These are phyloP conservation scores for Aureobasidium namibiae DNA, from an alignment of 2,329 filamentous ascomycete genomes.

Conservation along the genomic window DNA sequence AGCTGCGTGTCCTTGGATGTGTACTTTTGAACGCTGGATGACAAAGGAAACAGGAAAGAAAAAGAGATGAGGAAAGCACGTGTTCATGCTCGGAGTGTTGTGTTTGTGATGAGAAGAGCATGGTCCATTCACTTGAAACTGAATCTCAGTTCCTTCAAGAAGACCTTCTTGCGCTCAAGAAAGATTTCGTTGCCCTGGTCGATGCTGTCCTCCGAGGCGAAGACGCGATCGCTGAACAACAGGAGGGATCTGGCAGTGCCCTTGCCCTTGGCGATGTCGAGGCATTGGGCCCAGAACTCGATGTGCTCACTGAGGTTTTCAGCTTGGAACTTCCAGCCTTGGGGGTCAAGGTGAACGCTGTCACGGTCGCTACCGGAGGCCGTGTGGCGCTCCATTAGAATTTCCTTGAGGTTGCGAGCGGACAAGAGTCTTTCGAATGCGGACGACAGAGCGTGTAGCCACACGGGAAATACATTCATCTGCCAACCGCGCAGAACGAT, in stretches of 20 bases:
- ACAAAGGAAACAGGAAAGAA: neutral
- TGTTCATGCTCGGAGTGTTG: neutral
- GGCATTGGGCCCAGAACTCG: neutral
- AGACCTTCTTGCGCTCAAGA: neutral
- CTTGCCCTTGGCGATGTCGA: neutral
- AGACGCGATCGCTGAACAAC: neutral
- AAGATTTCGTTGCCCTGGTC: neutral
- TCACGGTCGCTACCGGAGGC: neutral
- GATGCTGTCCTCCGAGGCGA: neutral
- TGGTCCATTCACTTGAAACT: neutral
- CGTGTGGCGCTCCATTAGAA: neutral
- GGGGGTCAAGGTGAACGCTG: fast-evolving
- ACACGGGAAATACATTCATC: neutral
- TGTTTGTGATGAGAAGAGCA: neutral
- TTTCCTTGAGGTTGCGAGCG: neutral
- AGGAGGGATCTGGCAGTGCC: neutral
- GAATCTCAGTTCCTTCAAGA: neutral
- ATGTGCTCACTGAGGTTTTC: neutral
- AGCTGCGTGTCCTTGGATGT: neutral
- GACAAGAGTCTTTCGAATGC: neutral
- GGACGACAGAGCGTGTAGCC: neutral
- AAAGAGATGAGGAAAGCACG: neutral
- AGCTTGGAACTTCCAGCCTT: neutral
- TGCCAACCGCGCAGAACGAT: neutral
- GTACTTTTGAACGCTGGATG: neutral